These are phyloP conservation scores for Tuber magnatum DNA, from an alignment of 495 filamentous ascomycete species.

Conservation along the genomic window DNA sequence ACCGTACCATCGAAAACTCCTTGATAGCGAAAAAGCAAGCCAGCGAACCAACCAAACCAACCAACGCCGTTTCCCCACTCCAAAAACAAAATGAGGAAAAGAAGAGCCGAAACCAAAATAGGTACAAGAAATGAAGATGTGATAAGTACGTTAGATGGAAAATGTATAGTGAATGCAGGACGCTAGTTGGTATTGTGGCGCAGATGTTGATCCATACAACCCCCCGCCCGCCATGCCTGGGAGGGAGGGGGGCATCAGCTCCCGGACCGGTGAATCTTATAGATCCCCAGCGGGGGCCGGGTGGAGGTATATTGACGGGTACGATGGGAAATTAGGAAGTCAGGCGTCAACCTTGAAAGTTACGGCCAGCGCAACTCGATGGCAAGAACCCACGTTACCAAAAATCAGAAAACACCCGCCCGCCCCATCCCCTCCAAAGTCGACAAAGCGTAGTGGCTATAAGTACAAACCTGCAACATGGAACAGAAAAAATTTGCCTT, in stretches of 20 bases:
- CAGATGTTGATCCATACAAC: not conserved
- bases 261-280: not conserved
- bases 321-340: not conserved
- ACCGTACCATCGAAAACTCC: not conserved
- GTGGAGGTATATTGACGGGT: not conserved
- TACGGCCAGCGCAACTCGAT: not conserved
- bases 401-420: not conserved
- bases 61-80: not conserved
- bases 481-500: not conserved
- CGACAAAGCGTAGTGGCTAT: not conserved
- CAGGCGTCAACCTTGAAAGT: not conserved
- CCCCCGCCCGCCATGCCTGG: not conserved
- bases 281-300: not conserved
- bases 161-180: not conserved
- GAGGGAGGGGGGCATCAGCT: not conserved
- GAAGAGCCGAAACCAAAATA: not conserved
- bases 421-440: not conserved
- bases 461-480: not conserved
- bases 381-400: not conserved
- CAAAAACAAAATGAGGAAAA: not conserved
- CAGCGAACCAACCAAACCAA: not conserved
- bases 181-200: not conserved
- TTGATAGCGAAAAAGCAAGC: not conserved
- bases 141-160: not conserved
- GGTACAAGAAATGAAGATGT: not conserved